phyloP scores from a whole-genome alignment of 352 stramenopile genomes.

The Phytophthora vignae region DNA sequence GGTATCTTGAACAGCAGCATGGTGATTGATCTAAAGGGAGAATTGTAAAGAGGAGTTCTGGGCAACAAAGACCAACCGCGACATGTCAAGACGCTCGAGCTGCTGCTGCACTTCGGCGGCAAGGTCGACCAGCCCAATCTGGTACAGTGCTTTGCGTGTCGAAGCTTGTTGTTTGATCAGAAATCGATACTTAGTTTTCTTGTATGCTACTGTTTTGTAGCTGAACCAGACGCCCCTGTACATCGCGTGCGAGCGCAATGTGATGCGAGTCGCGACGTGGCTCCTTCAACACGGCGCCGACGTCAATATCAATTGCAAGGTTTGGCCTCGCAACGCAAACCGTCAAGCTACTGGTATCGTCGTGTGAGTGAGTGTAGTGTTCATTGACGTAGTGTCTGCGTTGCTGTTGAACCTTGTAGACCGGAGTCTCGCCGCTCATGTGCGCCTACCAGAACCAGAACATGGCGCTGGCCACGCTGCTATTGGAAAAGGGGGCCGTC shows the following conservation, averaged over 20 bases:
- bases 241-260: slow-evolving; percentile 60
- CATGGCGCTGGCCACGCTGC: slow-evolving; percentile 41
- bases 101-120: slow-evolving; percentile 60
- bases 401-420: slow-evolving; percentile 1
- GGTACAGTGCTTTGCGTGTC: slow-evolving; percentile 25
- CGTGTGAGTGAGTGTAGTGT: too few species aligned
- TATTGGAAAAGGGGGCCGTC: slow-evolving; percentile 56
- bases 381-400: neutral
- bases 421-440: slow-evolving; percentile 57
- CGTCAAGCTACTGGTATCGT: neutral
- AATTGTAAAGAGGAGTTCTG: slow-evolving; percentile 37
- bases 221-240: slow-evolving; percentile 69
- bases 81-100: slow-evolving; percentile 64
- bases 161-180: too few species aligned
- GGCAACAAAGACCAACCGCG: slow-evolving; percentile 57
- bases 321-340: neutral
- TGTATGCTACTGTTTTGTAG: slow-evolving; percentile 40
- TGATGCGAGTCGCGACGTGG: slow-evolving; percentile 50
- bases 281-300: slow-evolving; percentile 63
- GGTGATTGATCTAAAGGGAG: neutral
- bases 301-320: slow-evolving; percentile 62
- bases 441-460: slow-evolving; percentile 70
- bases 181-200: neutral
- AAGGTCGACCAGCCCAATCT: slow-evolving; percentile 64
- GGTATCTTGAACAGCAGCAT: too few species aligned